Evolutionary conservation across 305 asterid species (phyloP).

Genomic region (Petunia hybrid): DNA sequence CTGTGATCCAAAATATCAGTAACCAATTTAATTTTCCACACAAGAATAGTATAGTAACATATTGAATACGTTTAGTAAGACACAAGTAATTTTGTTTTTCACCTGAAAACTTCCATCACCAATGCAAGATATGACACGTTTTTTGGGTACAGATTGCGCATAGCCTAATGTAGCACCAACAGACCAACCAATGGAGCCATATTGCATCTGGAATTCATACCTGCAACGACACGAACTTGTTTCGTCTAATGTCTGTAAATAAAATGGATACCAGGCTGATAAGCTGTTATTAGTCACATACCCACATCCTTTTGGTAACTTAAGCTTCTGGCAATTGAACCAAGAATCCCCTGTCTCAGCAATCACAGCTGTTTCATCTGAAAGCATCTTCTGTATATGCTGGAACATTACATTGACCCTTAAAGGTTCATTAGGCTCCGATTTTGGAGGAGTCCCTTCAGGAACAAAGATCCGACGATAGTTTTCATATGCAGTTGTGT

Average conservation of each 20-base stretch:
- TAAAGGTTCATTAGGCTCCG: constrained; percentile 52
- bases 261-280: not conserved
- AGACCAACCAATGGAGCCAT: constrained; percentile 68
- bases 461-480: constrained; percentile 59
- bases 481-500: constrained; percentile 58
- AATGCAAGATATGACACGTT: constrained; percentile 63
- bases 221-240: constrained; percentile 45
- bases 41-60: not conserved
- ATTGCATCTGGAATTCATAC: constrained; percentile 74
- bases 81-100: not conserved
- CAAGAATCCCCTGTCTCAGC: constrained; percentile 81
- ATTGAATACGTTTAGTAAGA: not conserved
- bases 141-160: constrained; percentile 59
- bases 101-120: constrained; percentile 84
- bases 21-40: not conserved
- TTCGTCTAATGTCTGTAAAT: constrained; percentile 36
- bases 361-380: constrained; percentile 53
- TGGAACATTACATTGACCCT: constrained; percentile 64
- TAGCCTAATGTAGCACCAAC: constrained; percentile 73
- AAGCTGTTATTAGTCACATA: constrained; percentile 33
- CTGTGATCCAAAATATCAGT: constrained; percentile 17
- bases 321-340: constrained; percentile 77
- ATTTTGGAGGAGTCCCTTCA: constrained; percentile 50
- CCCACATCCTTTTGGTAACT: constrained; percentile 71
- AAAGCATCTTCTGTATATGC: constrained; percentile 60